Base-by-base conservation (phyloP, 805 yeast species). In the Wickerhamiella hasegawae region DNA sequence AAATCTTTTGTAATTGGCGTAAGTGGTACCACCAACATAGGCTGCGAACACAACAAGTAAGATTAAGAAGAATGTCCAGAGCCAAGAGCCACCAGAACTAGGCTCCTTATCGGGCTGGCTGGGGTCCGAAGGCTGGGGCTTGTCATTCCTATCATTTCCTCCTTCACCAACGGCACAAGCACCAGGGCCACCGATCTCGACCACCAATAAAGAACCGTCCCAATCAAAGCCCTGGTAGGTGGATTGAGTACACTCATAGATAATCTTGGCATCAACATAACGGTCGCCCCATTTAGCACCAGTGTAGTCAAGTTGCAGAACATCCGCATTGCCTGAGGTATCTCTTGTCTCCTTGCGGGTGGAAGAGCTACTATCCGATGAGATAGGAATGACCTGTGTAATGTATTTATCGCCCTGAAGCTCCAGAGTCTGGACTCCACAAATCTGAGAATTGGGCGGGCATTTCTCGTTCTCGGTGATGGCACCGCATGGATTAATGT, bases 1-100 rank as follows among this genome's bases (percentile, higher is more conserved):
- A 44, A 79, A 73, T 45, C 78, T 72, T 46, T 72, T 72, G 54
- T 76, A 72, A 46, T 76, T 76, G 44, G 76, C 64, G 81, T 84
- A 78, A 1, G 84, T 80, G 23, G 76, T 76, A 18, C 73, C 74
- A 35, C 76, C 68, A 18, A 78, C 68, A 54, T 81, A 85, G 28
- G 73, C 71, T 31, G 83, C 74, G 46, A 79, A 65, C 31, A 69
- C 68, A 23, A 87, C 55, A 14, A 81, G 80, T 44, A 76, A 56
- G n/a, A 84, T 58, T 45, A 85, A 74, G 51, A 85, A 81, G 8
- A 83, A 49, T 75, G 87, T 81, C 2, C 84, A 70, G 52, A 85
- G 71, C 67, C 85, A 71, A 35, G 93, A 90, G 76, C 87, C 73
- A 33, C 54, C 49, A 3, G 45, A 46, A 12, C 54, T 45, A 17